These are phyloP conservation scores for Macadamia integrifolia DNA, from an alignment of 164 flowering plant genomes.

Conservation along the genomic window DNA sequence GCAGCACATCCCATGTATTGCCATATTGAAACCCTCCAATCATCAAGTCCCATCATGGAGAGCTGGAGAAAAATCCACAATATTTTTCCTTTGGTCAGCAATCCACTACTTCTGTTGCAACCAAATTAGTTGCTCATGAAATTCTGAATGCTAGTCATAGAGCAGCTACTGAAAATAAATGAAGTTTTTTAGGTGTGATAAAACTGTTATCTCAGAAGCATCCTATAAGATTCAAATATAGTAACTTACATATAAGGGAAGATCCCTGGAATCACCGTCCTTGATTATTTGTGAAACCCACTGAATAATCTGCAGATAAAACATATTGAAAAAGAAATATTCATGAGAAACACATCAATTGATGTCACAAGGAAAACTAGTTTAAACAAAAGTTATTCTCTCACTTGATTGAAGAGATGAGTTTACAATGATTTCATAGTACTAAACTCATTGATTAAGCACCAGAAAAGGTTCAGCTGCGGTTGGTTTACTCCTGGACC, in stretches of 20 bases:
- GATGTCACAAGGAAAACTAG: background rate
- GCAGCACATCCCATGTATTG: background rate
- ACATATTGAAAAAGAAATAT: background rate
- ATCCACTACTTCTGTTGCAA: background rate
- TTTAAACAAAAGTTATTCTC: too few relatives aligned
- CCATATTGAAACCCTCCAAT: too few relatives aligned
- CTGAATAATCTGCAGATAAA: constrained; percentile 48
- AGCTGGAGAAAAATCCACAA: too few relatives aligned
- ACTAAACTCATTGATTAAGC: too few relatives aligned
- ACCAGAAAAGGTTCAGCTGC: too few relatives aligned
- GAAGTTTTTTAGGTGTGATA: background rate
- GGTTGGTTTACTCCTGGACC: too few relatives aligned
- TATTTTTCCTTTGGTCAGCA: too few relatives aligned
- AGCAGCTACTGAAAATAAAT: background rate
- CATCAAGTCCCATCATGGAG: too few relatives aligned
- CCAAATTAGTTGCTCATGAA: background rate
- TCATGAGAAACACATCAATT: background rate
- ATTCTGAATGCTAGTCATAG: background rate
- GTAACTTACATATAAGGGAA: constrained; percentile 77
- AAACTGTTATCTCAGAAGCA: background rate
- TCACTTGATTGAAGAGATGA: too few relatives aligned
- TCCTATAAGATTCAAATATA: background rate
- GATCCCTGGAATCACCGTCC: constrained; percentile 80
- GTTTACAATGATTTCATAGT: too few relatives aligned
- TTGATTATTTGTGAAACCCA: constrained; percentile 77